phyloP scores from a whole-genome alignment of 2,329 filamentous ascomycete genomes.

The Monosporascus sp. region DNA sequence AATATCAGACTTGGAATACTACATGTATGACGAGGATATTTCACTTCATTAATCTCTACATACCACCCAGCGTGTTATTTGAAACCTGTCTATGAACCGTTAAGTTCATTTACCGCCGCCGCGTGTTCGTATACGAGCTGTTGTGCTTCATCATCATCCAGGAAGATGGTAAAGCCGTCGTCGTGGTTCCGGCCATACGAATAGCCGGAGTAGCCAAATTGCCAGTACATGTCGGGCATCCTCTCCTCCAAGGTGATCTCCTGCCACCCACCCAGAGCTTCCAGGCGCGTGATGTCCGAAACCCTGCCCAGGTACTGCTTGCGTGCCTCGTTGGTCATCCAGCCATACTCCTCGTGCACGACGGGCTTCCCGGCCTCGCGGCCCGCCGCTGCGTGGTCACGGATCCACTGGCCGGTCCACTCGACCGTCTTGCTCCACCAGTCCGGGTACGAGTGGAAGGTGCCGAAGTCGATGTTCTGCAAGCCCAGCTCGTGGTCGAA shows the following conservation, averaged over 20 bases:
- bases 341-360: slow-evolving; percentile 51
- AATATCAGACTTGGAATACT: no score
- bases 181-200: slow-evolving; percentile 50
- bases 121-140: slow-evolving; percentile 40
- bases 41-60: no score
- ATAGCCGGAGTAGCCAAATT: slow-evolving; percentile 45
- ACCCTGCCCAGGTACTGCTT: slow-evolving; percentile 39
- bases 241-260: slow-evolving; percentile 39
- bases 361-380: slow-evolving; percentile 44
- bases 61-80: no score
- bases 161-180: slow-evolving; percentile 52
- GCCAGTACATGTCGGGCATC: slow-evolving; percentile 52
- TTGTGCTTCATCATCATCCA: slow-evolving; percentile 44
- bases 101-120: slow-evolving; percentile 31
- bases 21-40: no score
- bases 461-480: slow-evolving; percentile 46
- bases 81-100: background rate
- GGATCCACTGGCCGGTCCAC: slow-evolving; percentile 51
- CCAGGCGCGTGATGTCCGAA: slow-evolving; percentile 36
- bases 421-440: slow-evolving; percentile 47
- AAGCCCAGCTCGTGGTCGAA: slow-evolving; percentile 46
- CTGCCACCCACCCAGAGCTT: slow-evolving; percentile 46
- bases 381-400: slow-evolving; percentile 43
- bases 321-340: slow-evolving; percentile 44
- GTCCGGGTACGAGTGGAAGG: slow-evolving; percentile 52